Evolutionary conservation across 2,329 filamentous ascomycete species (phyloP).

Genomic region (Aureobasidium sp.): DNA sequence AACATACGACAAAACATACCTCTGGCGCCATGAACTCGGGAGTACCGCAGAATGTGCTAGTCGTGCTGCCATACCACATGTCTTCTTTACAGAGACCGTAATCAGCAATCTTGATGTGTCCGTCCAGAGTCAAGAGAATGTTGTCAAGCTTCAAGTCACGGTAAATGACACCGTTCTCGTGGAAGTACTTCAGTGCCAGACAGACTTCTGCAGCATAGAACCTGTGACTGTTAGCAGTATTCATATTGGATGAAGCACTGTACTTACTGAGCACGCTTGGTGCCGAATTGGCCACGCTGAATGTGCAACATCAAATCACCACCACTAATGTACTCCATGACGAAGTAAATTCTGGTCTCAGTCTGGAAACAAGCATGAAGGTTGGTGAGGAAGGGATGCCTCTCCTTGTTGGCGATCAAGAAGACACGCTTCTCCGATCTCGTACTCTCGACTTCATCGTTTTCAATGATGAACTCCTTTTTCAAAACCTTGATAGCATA

Average conservation of each 20-base stretch:
- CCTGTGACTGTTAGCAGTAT: constrained; percentile 38
- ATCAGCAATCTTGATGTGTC: constrained; percentile 97
- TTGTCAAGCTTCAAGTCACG: constrained; percentile 75
- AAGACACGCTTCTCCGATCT: constrained; percentile 97
- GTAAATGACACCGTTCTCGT: constrained; percentile 98
- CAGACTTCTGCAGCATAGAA: constrained; percentile 98
- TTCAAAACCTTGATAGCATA: constrained; percentile 99
- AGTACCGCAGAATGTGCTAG: constrained; percentile 98
- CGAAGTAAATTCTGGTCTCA: constrained; percentile 95
- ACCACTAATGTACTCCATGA: constrained; percentile 99
- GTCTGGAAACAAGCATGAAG: constrained; percentile 98
- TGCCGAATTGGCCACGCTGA: constrained; percentile 90
- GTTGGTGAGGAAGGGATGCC: constrained; percentile 90
- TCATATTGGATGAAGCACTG: background rate
- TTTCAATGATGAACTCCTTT: constrained; percentile 99
- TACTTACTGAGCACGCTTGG: constrained; percentile 88
- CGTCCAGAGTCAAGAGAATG: constrained; percentile 88
- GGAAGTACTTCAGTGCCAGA: constrained; percentile 96
- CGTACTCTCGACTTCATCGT: constrained; percentile 97
- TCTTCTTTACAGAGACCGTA: constrained; percentile 99
- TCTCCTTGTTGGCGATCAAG: constrained; percentile 91
- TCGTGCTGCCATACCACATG: constrained; percentile 98
- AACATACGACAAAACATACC: constrained; percentile 41
- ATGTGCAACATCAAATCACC: constrained; percentile 99
- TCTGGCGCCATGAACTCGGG: constrained; percentile 99